Evolutionary conservation across 2,329 filamentous ascomycete species (phyloP).

Genomic region (Ploettnerulaceae sp.): DNA sequence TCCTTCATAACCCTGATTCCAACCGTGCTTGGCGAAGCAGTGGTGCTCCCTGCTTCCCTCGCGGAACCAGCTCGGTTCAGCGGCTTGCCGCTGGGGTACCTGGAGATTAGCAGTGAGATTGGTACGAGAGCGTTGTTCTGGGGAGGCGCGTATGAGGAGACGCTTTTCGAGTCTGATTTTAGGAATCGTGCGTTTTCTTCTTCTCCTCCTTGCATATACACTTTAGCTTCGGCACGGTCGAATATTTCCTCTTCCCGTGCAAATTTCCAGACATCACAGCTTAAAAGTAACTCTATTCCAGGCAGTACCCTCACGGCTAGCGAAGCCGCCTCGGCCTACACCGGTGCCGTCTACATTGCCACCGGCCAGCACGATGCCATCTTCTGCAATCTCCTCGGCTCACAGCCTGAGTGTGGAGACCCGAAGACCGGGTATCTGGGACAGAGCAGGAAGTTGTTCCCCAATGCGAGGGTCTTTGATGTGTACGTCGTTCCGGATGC

Average conservation of each 20-base stretch:
- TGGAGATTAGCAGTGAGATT: slow-evolving; percentile 6
- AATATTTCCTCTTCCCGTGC: slow-evolving; percentile 7
- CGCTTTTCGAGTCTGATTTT: no score
- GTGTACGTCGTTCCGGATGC: background rate
- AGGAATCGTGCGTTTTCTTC: slow-evolving; percentile 5
- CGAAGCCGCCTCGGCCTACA: slow-evolving; percentile 16
- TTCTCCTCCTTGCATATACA: no score
- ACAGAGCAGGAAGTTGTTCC: slow-evolving; percentile 2
- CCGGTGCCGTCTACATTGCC: slow-evolving; percentile 14
- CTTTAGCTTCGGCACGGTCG: slow-evolving; percentile 6
- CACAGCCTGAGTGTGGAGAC: background rate
- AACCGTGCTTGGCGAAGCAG: background rate
- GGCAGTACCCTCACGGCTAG: slow-evolving; percentile 21
- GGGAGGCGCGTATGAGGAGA: no score
- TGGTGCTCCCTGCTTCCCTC: slow-evolving; percentile 1
- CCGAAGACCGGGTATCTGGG: background rate
- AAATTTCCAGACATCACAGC: slow-evolving; percentile 11
- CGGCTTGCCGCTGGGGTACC: slow-evolving; percentile 14
- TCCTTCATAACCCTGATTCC: slow-evolving; percentile 2
- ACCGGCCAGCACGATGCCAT: slow-evolving; percentile 20
- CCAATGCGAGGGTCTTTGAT: slow-evolving; percentile 7
- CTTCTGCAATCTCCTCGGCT: slow-evolving; percentile 12
- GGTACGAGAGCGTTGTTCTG: no score
- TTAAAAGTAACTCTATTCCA: no score
- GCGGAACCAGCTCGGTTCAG: slow-evolving; percentile 10